Evolutionary conservation across 2,329 filamentous ascomycete species (phyloP).

Genomic region (Cladophialophora immunda): DNA sequence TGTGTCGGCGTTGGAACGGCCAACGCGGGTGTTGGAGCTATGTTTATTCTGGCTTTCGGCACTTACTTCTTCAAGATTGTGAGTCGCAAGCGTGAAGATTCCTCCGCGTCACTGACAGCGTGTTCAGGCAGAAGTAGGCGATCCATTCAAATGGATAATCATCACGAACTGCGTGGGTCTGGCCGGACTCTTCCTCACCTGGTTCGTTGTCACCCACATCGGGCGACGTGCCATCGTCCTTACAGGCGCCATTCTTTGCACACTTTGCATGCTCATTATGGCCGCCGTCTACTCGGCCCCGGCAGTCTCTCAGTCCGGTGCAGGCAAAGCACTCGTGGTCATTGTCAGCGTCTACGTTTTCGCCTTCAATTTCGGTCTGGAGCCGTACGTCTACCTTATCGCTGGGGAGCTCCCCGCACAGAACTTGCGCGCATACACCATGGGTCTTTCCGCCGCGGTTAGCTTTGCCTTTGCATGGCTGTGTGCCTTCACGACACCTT

Average conservation of each 20-base stretch:
- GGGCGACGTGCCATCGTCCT: constrained; percentile 25
- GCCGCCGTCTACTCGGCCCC: constrained; percentile 13
- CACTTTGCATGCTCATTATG: constrained; percentile 24
- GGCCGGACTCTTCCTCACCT: constrained; percentile 19
- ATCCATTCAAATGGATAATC: constrained; percentile 23
- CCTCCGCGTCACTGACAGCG: not conserved
- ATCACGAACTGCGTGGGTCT: constrained; percentile 23
- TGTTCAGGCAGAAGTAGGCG: not conserved
- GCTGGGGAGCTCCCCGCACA: constrained; percentile 23
- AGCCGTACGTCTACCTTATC: constrained; percentile 21
- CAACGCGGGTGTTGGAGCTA: constrained; percentile 16
- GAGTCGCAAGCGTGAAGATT: constrained; percentile 4
- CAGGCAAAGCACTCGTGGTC: constrained; percentile 17
- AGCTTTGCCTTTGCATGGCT: constrained; percentile 22
- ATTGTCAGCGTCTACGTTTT: constrained; percentile 24
- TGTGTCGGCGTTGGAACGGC: constrained; percentile 11
- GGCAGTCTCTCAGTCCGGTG: constrained; percentile 11
- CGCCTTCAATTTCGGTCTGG: constrained; percentile 6
- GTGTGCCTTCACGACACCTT: constrained; percentile 26
- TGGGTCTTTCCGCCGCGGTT: constrained; percentile 16
- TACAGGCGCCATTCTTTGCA: constrained; percentile 10
- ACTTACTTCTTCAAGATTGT: constrained; percentile 29
- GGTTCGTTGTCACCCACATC: constrained; percentile 23
- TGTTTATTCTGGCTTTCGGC: constrained; percentile 28
- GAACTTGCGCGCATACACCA: constrained; percentile 19